Conservation (phyloP, 1,139 yeast species). For the Eremothecium sinecaudum region DNA sequence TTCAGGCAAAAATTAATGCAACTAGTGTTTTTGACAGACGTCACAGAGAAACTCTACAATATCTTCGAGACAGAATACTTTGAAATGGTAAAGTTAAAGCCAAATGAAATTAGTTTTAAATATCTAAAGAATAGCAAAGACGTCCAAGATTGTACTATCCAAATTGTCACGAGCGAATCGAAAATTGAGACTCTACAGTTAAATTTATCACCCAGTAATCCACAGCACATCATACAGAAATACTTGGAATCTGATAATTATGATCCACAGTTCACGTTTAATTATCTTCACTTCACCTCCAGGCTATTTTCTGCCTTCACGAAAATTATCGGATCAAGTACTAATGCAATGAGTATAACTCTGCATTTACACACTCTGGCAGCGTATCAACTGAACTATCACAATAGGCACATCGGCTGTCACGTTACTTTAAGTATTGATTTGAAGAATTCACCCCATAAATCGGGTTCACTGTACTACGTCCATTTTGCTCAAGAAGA, state of each 20-base stretch:
- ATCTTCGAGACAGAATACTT: constrained; percentile 28
- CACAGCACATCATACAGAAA: constrained; percentile 30
- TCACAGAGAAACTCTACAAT: constrained; percentile 28
- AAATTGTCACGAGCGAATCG: constrained; percentile 23
- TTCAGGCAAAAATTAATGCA: constrained; percentile 30
- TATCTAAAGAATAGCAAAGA: constrained; percentile 23
- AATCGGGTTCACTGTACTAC: constrained; percentile 12
- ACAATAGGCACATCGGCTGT: constrained; percentile 20
- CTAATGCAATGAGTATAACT: constrained; percentile 15
- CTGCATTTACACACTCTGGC: constrained; percentile 27
- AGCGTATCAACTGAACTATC: constrained; percentile 25
- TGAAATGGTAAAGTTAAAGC: constrained; percentile 26
- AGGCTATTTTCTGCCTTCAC: constrained; percentile 24
- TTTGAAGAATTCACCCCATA: constrained; percentile 13
- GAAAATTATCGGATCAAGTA: constrained; percentile 14
- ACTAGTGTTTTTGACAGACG: constrained; percentile 28
- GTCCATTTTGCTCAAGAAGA: constrained; percentile 28
- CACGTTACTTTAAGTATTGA: constrained; percentile 25
- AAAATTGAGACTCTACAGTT: constrained; percentile 26
- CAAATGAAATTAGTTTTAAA: constrained; percentile 30
- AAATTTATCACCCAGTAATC: constrained; percentile 26
- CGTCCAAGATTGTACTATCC: constrained; percentile 28
- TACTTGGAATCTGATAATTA: constrained; percentile 21
- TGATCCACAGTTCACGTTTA: constrained; percentile 29
- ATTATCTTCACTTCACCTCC: constrained; percentile 30